Evolutionary conservation across 495 filamentous ascomycete genomes (phyloP), one percentile per base, ranked within the genome.

Genomic region (Sabuloglossum arenarium): DNA sequence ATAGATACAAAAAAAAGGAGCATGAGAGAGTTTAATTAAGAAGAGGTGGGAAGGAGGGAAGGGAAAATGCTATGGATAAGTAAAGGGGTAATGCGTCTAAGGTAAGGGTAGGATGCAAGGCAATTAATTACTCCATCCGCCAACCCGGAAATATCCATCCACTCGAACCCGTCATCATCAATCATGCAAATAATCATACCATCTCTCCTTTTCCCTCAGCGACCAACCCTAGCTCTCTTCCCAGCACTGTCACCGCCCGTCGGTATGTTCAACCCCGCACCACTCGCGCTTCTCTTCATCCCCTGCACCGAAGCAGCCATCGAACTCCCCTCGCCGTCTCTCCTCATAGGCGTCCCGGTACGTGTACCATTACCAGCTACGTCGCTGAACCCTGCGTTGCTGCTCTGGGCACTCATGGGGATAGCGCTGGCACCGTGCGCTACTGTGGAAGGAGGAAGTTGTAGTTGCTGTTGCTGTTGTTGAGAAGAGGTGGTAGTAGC

Each of bases 261-360:
- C n/a, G 29, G 29, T 2, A 24, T n/a, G 19, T 6, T 9, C 14
- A 56, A 31, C 4, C 62, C 62, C 42, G 45, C 43, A 32, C 60
- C 60, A 56, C 62, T 64, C 14, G 58, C 62, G 11, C 47, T 62
- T 54, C 63, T 56, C 30, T 27, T 51, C 63, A 63, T 63, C 10
- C 52, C 58, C 19, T 59, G 12, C 3, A 51, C 30, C 6, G 10
- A 2, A 24, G 45, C 45, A 47, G 2, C 59, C 58, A 55, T 37
- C 25, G 37, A 42, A 37, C 59, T 61, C 27, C 57, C 57, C 42
- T 50, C 37, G 42, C 37, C 54, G 1, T 43, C 27, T 37, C 58
- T 27, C 32, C 34, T 61, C 59, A 61, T 60, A 24, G 59, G 56
- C 27, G 47, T 51, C 0, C 56, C 60, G 0, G 58, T 61, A 58